Conservation (phyloP, 768 basidiomycete species). For the Gautieria morchelliformis region DNA sequence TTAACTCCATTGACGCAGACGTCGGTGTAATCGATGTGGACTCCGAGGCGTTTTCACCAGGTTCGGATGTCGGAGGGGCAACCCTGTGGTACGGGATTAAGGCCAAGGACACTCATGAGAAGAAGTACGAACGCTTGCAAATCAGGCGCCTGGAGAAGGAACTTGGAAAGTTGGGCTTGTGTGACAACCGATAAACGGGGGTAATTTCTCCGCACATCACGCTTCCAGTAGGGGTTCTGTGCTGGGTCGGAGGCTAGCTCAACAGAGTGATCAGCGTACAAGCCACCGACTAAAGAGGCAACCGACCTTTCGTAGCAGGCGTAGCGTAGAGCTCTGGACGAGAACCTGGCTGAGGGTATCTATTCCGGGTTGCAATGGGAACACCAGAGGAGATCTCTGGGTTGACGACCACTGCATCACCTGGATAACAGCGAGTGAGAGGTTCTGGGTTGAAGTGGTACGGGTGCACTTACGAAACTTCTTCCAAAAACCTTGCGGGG, state of each 20-base stretch:
- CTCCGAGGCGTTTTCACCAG: constrained; percentile 25
- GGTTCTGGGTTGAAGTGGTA: not conserved
- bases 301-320: constrained; percentile 77
- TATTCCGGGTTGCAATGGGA: constrained; percentile 60
- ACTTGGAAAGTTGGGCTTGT: constrained; percentile 67
- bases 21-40: constrained; percentile 33
- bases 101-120: constrained; percentile 12
- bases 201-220: constrained; percentile 86
- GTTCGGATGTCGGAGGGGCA: constrained; percentile 36
- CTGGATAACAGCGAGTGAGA: constrained; percentile 29
- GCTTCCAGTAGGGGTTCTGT: constrained; percentile 92
- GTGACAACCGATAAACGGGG: constrained; percentile 87
- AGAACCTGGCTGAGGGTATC: constrained; percentile 84
- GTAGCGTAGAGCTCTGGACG: constrained; percentile 79
- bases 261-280: not conserved
- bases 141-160: constrained; percentile 74
- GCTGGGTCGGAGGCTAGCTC: constrained; percentile 70
- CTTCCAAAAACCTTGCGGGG: constrained; percentile 92
- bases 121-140: constrained; percentile 44
- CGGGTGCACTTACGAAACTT: constrained; percentile 66
- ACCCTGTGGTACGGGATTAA: constrained; percentile 32
- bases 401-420: constrained; percentile 75
- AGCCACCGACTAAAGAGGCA: constrained; percentile 10
- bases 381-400: constrained; percentile 88
- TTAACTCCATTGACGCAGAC: constrained; percentile 46